Evolutionary conservation across 441 rosid genomes (phyloP).

Genomic region (Euphorbia neoarborescens): DNA sequence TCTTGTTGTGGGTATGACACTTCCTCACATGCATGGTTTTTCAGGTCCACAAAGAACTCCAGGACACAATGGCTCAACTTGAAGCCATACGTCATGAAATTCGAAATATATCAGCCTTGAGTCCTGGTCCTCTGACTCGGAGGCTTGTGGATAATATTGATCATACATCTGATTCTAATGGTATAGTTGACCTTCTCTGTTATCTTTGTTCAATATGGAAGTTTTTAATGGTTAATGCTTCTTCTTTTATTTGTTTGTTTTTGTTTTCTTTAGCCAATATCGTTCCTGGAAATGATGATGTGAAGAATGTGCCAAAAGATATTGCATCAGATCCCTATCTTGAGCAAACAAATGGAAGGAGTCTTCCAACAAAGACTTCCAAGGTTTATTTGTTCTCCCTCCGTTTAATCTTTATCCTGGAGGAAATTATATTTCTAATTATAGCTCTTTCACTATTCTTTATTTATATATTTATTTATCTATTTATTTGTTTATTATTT

Average conservation of each 20-base stretch:
- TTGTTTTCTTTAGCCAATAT: conserved; percentile 5
- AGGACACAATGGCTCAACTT: conserved; percentile 68
- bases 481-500: not conserved
- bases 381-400: conserved; percentile 15
- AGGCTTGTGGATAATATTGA: conserved; percentile 40
- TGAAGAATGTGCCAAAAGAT: conserved; percentile 1
- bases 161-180: conserved; percentile 26
- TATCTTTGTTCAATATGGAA: not conserved
- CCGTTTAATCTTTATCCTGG: not conserved
- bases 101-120: conserved; percentile 50
- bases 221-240: conserved; percentile 1
- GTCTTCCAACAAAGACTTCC: conserved; percentile 11
- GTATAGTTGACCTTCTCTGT: conserved; percentile 17
- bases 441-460: not conserved
- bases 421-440: not conserved
- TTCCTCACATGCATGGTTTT: not conserved
- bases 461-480: too few relatives aligned
- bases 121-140: conserved; percentile 63
- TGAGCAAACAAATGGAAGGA: conserved; percentile 14
- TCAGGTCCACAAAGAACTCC: conserved; percentile 73
- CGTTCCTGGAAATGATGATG: conserved; percentile 6
- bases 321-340: conserved; percentile 2
- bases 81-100: conserved; percentile 81
- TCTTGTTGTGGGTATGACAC: not conserved
- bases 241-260: not conserved